Conservation (phyloP, 495 filamentous ascomycete genomes). For the Pyrenula massariospora region DNA sequence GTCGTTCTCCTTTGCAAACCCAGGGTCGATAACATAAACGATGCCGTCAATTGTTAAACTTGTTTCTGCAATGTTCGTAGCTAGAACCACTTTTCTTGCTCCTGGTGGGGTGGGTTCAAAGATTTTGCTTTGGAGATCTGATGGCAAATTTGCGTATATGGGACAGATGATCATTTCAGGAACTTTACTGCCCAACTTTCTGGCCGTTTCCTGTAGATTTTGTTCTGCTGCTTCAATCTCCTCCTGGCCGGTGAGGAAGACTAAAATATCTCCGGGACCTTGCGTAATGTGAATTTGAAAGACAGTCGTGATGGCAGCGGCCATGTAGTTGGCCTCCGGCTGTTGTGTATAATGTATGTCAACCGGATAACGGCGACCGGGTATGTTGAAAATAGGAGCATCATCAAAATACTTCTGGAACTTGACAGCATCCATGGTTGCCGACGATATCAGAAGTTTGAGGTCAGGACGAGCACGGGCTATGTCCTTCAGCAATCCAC, state of each 20-base stretch:
- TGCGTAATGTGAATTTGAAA: conserved; percentile 95
- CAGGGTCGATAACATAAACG: conserved; percentile 83
- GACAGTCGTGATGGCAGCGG: conserved; percentile 81
- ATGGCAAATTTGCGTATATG: conserved; percentile 82
- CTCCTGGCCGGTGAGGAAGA: conserved; percentile 83
- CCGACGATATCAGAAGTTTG: conserved; percentile 86
- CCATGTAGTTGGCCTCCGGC: conserved; percentile 90
- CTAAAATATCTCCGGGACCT: conserved; percentile 76
- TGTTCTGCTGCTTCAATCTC: conserved; percentile 81
- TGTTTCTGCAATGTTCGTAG: conserved; percentile 87
- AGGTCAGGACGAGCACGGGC: conserved; percentile 75
- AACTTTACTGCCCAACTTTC: conserved; percentile 73
- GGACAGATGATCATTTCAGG: conserved; percentile 77
- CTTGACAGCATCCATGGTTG: conserved; percentile 90
- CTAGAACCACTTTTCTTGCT: conserved; percentile 75
- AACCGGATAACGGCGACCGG: conserved; percentile 80
- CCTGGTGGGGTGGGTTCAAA: conserved; percentile 78
- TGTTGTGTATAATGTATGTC: conserved; percentile 88
- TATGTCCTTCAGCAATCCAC: conserved; percentile 87
- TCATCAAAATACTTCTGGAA: conserved; percentile 91
- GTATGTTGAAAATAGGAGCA: conserved; percentile 92
- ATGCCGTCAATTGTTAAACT: conserved; percentile 84
- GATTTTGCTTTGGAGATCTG: conserved; percentile 76
- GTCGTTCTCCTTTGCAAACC: conserved; percentile 91
- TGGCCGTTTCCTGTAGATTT: conserved; percentile 66